Evolutionary conservation across 1,284 basidiomycete genomes (phyloP), one percentile per base, ranked within the genome.

Genomic region (Heterobasidion irregulare): DNA sequence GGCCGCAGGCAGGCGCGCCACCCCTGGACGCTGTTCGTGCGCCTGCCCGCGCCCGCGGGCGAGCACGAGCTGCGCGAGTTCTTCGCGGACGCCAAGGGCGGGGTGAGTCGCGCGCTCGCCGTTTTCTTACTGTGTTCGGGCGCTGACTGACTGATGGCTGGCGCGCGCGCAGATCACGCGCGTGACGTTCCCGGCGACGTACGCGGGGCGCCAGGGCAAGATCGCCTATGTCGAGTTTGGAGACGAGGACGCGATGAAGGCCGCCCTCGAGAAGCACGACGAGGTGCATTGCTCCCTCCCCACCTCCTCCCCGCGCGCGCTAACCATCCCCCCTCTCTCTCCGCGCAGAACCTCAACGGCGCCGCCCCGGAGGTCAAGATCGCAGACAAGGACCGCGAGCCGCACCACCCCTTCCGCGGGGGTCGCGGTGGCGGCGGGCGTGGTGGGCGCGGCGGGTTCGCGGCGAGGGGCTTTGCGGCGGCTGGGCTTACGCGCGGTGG

Each of bases 161-260:
- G 32, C 48, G 38, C 50, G n/a, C 4, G 8, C 58, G 6, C 59
- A 93, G 87, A 88, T 94, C 63, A 84, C 80, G 36, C 77, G 79
- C 55, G 77, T 94, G 59, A 80, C 82, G 62, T 80, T 89, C 60
- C 87, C 87, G 1, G 62, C 69, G 45, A 66, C 72, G n/a, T 74
- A 69, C 58, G 63, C 71, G 6, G 78, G 79, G 32, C 79, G 79
- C 56, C 72, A 60, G 55, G 70, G 74, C 62, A 84, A 75, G 61
- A 74, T 89, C 56, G 89, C 83, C 1, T 95, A 93, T 63, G 82
- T 94, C 57, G 93, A 95, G 67, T 95, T 94, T 68, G 86, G 80
- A 7, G 87, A 88, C 63, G 91, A 94, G 64, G 86, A 86, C 49
- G 77, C 83, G 19, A 90, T 94, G 88, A 86, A 82, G 63, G 78